Conservation (phyloP, 1,139 yeast species). For the Petasospora rhodanensis region DNA sequence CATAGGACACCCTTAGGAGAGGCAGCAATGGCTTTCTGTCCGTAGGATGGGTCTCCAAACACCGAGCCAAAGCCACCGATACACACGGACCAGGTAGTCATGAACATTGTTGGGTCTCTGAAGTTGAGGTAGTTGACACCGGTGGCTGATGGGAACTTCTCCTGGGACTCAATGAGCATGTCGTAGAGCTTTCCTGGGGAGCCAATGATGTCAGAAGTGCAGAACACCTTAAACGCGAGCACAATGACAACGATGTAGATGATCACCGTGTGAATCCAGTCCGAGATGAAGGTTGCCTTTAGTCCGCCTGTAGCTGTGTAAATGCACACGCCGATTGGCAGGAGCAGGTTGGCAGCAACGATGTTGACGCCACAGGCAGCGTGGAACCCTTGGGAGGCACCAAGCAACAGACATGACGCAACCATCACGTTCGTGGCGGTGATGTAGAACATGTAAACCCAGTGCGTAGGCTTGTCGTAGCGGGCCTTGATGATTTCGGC, state of each 20-base stretch:
- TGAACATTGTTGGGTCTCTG: too few relatives aligned
- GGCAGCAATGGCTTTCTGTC: conserved; percentile 42
- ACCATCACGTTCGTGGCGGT: conserved; percentile 33
- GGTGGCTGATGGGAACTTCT: conserved; percentile 28
- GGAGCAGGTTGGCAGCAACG: conserved; percentile 44
- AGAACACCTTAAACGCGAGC: conserved; percentile 29
- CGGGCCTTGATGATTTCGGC: conserved; percentile 50
- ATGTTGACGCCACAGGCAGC: conserved; percentile 45
- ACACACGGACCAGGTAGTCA: too few relatives aligned
- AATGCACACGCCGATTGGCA: conserved; percentile 49
- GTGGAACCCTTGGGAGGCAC: conserved; percentile 41
- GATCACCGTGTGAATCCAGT: conserved; percentile 42
- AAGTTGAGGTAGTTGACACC: too few relatives aligned
- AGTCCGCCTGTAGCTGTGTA: conserved; percentile 52
- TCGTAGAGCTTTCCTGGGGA: conserved; percentile 36
- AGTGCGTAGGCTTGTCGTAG: conserved; percentile 41
- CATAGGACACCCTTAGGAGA: conserved; percentile 32
- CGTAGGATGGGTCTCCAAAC: conserved; percentile 40
- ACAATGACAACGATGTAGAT: conserved; percentile 36
- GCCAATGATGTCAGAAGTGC: conserved; percentile 32
- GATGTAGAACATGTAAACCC: conserved; percentile 32
- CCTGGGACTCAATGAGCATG: conserved; percentile 29
- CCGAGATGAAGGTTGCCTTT: conserved; percentile 45
- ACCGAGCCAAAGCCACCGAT: too few relatives aligned
- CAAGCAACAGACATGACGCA: conserved; percentile 39